A percentile compares a stretch with the other conserved stretches of the same genome.
These are phyloP conservation scores for Nicotiana rustica DNA, from an alignment of 305 asterid genomes.

Conservation along the genomic window DNA sequence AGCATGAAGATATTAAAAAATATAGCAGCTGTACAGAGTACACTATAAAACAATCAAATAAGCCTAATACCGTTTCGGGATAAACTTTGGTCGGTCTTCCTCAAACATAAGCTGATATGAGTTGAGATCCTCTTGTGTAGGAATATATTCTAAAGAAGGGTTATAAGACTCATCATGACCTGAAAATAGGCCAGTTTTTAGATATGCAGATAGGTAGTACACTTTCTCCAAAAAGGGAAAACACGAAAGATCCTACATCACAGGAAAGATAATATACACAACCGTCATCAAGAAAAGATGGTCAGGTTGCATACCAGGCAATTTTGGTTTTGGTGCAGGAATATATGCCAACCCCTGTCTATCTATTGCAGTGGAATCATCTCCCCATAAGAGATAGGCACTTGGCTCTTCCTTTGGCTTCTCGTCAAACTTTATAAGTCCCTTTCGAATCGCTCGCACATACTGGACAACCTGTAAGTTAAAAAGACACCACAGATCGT, in stretches of 20 bases:
- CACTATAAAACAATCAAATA: constrained; percentile 30
- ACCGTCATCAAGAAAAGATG: constrained; percentile 15
- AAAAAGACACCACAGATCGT: background rate
- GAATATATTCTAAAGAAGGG: constrained; percentile 93
- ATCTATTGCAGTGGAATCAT: constrained; percentile 73
- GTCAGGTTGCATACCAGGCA: constrained; percentile 64
- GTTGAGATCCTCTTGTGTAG: constrained; percentile 90
- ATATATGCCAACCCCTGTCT: constrained; percentile 87
- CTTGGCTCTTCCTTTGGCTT: constrained; percentile 78
- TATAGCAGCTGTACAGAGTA: constrained; percentile 31
- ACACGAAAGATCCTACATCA: background rate
- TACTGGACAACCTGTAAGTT: constrained; percentile 67
- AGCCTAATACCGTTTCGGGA: constrained; percentile 73
- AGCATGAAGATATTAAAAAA: background rate
- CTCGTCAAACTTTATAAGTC: constrained; percentile 72
- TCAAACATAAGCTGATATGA: constrained; percentile 90
- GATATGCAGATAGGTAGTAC: constrained; percentile 30
- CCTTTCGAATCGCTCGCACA: constrained; percentile 85
- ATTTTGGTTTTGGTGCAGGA: constrained; percentile 91
- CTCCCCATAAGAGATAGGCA: constrained; percentile 75
- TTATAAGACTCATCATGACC: constrained; percentile 98
- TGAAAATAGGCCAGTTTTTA: constrained; percentile 47
- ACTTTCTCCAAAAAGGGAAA: constrained; percentile 19
- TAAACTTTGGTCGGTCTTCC: constrained; percentile 93
- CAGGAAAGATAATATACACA: background rate